Evolutionary conservation across 768 basidiomycete species (phyloP), one percentile per base, ranked within the genome.

Genomic region (Phallus indusiatus): DNA sequence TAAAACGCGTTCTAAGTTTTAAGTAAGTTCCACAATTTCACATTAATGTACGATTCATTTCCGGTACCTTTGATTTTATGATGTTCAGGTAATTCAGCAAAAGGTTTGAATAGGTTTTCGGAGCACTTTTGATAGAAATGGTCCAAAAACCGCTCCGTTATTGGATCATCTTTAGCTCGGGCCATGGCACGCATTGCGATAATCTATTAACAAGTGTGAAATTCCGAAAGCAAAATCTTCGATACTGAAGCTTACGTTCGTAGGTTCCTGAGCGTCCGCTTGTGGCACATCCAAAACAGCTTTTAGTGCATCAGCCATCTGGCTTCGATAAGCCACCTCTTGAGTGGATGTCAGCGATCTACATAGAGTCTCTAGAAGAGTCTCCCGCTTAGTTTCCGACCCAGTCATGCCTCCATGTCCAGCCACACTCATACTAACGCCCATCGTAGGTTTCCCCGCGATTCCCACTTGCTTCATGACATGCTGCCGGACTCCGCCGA

Each of bases 101-200:
- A 73, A 5, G 96, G 94, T 68, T 81, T 83, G 74, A 92, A 86
- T 54, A 99, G 74, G n/a, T 78, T 78, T n/a, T 79, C 73, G 61
- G 86, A 75, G 68, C 87, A 90, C 49, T 81, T 76, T 70, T 92
- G 91, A 75, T 97, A 97, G 71, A 97, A 95, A 69, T 92, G 91
- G 42, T 94, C 88, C 67, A 94, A 76, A 76, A 94, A 99, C 59
- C 84, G 81, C 70, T 98, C 96, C 1, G 86, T 86, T 36, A 83
- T 81, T 6, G 88, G 86, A 55, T 92, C 90, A 63, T 95, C 94
- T 70, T 88, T 92, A 56, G 73, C 66, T 5, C 85, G 83, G 33
- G 74, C 78, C 70, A 76, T 70, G 49, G 77, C 71, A 70, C 83
- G 79, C 52, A 73, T 73, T 46, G 65, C 69, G 52, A 71, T 65